phyloP scores from a whole-genome alignment of 2,329 filamentous ascomycete species.

The Stagonosporopsis chrysanthemi region DNA sequence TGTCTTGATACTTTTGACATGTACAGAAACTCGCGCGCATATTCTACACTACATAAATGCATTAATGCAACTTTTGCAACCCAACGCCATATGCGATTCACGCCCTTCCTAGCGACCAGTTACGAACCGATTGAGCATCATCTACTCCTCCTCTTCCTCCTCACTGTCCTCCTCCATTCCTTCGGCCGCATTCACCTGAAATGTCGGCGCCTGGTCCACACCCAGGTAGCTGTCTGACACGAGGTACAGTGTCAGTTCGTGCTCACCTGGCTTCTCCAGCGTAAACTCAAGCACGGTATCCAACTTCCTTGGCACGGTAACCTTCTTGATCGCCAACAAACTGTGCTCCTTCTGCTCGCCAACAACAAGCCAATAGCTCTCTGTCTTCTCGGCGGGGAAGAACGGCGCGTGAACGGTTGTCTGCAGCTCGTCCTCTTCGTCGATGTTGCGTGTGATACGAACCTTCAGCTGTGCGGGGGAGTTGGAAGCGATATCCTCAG shows the following conservation, averaged over 20 bases:
- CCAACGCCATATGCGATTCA: not conserved
- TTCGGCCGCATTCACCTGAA: slow-evolving; percentile 84
- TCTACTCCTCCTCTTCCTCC: slow-evolving; percentile 63
- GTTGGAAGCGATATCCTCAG: slow-evolving; percentile 79
- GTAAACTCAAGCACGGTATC: slow-evolving; percentile 86
- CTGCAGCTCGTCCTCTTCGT: slow-evolving; percentile 76
- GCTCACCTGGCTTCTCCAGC: slow-evolving; percentile 81
- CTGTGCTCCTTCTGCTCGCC: slow-evolving; percentile 90
- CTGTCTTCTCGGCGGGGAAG: slow-evolving; percentile 89
- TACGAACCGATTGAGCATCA: not conserved
- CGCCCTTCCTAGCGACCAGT: not conserved
- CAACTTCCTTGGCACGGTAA: slow-evolving; percentile 82
- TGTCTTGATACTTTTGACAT: slow-evolving; percentile 2
- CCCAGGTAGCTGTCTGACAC: slow-evolving; percentile 98
- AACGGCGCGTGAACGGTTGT: slow-evolving; percentile 92
- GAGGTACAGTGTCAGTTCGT: slow-evolving; percentile 88
- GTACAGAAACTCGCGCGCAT: not conserved
- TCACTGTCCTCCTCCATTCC: slow-evolving; percentile 95
- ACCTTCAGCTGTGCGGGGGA: slow-evolving; percentile 83
- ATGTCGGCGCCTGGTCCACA: slow-evolving; percentile 93
- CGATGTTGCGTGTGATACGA: slow-evolving; percentile 81
- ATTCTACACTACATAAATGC: not conserved
- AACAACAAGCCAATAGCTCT: slow-evolving; percentile 98
- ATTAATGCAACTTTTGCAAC: not conserved
- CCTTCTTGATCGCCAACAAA: slow-evolving; percentile 90